Base-by-base conservation (phyloP, 2,329 filamentous ascomycete genomes). In the Aureobasidium uvarum region DNA sequence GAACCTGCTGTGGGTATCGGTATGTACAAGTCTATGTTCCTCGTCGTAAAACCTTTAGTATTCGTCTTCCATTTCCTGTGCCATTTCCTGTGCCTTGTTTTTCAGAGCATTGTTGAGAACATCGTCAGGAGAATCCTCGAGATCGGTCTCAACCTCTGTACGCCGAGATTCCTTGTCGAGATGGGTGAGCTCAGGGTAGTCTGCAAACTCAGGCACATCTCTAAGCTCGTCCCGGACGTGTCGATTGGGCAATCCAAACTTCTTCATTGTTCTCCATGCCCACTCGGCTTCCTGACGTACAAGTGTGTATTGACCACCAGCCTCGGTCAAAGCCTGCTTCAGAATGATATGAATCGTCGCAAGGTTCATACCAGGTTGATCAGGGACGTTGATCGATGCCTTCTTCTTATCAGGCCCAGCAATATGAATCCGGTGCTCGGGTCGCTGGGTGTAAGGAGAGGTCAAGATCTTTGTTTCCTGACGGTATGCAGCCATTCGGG, bases 301-400 rank as follows among this genome's bases (percentile, higher is more conserved):
- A 10, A 41, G 23, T 50, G 5, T 13, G 5, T 23, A 5, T 28
- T 36, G 38, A 20, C 48, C 55, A 16, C 39, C 56, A 11, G 36
- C 14, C 41, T 63, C 58, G 16, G 25, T 28, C 28, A 66, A 20
- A 13, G 51, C 62, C 8, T 60, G 33, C 16, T 43, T 23, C 25
- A 67, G 18, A 25, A 67, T 48, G 31, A 62, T 31, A 11, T 25
- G 51, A 18, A 67, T 48, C 3, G 62, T 67, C 10, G 62, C 38
- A 46, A 67, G n/a, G 16, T 45, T 58, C 5, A 54, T 48, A 18
- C 36, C 28, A 11, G 36, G 31, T 16, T 51, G 59, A 31, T 48
- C 20, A 43, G 52, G 13, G 14, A 63, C 48, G 13, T n/a, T 23
- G 5, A 63, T 4, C 8, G 48, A n/a, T 1, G 52, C 55, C 7